These are phyloP conservation scores for Wilcoxina mikolae DNA, from an alignment of 495 filamentous ascomycete species.

Conservation along the genomic window DNA sequence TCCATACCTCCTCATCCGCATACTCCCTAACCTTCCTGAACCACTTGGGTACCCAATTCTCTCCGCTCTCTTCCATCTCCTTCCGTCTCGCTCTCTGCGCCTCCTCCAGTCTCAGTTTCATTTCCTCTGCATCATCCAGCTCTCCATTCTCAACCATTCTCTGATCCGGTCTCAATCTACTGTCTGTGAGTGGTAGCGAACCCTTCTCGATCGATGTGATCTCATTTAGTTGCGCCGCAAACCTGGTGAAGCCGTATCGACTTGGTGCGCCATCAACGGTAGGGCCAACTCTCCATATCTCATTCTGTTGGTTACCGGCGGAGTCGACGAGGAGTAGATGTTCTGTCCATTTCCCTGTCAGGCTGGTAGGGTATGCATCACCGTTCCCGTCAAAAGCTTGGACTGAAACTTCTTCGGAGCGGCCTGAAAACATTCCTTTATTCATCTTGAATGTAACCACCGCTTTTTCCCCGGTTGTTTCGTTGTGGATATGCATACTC, in stretches of 20 bases:
- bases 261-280: slow-evolving; percentile 60
- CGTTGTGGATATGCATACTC: slow-evolving; percentile 65
- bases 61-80: slow-evolving; percentile 56
- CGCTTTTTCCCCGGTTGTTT: slow-evolving; percentile 64
- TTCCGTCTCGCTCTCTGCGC: slow-evolving; percentile 60
- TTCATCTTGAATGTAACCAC: slow-evolving; percentile 75
- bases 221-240: slow-evolving; percentile 78
- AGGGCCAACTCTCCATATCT: slow-evolving; percentile 62
- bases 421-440: slow-evolving; percentile 81
- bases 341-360: slow-evolving; percentile 73
- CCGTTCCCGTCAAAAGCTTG: slow-evolving; percentile 54
- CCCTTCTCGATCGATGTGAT: slow-evolving; percentile 63
- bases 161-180: slow-evolving; percentile 78
- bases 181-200: slow-evolving; percentile 59
- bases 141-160: slow-evolving; percentile 68
- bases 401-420: slow-evolving; percentile 75
- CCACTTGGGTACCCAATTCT: slow-evolving; percentile 62
- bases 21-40: slow-evolving; percentile 49
- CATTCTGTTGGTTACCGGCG: slow-evolving; percentile 39
- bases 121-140: slow-evolving; percentile 66
- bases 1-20: slow-evolving; percentile 63
- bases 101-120: slow-evolving; percentile 76
- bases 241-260: slow-evolving; percentile 73
- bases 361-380: slow-evolving; percentile 41
- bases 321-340: slow-evolving; percentile 45